Evolutionary conservation across 1,284 basidiomycete species (phyloP), one percentile per base, ranked within the genome.

Genomic region (Cerrena zonata): DNA sequence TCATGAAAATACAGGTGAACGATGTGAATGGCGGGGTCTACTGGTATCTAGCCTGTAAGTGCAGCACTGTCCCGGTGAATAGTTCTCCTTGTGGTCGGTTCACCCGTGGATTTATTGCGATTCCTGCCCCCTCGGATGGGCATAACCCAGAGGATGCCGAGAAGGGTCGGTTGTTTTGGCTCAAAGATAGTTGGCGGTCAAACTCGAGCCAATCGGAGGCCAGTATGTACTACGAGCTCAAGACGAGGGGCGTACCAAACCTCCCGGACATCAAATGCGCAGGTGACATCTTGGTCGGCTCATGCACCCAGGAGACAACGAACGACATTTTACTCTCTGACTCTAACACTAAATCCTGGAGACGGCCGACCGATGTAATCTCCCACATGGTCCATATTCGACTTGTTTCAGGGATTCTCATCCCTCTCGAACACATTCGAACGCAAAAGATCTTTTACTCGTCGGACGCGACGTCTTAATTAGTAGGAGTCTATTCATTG

Each of bases 321-420:
- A 42, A 19, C 15, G 5, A 23, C 7, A 15, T 7, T 4, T 22
- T 10, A 11, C 24, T 10, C 19, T 3, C 13, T 13, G 11, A 7
- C 15, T 4, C 3, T 13, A 5, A 22, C 15, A 13, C 41, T 22
- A 10, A 13, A 7, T 13, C 5, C 5, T 22, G 41, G 41, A 7
- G 30, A 15, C 30, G 30, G 7, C 30, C 30, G 7, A 34, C 30
- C 7, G 30, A 15, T 15, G 30, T 34, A 7, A 34, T 10, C 13
- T 13, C 13, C 5, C 3, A 5, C 13, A 13, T 4, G 19, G 24
- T 48, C 12, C 53, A 53, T 38, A 44, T 52, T 37, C 49, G 55
- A 13, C 27, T 56, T n/a, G 55, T 56, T n/a, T 53, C 54, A 36
- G 30, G 42, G 7, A 22, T 52, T 19, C 27, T 47, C 1, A 51